phyloP scores from a whole-genome alignment of 2,329 filamentous ascomycete genomes.

The Ceratocystis cubensis region DNA sequence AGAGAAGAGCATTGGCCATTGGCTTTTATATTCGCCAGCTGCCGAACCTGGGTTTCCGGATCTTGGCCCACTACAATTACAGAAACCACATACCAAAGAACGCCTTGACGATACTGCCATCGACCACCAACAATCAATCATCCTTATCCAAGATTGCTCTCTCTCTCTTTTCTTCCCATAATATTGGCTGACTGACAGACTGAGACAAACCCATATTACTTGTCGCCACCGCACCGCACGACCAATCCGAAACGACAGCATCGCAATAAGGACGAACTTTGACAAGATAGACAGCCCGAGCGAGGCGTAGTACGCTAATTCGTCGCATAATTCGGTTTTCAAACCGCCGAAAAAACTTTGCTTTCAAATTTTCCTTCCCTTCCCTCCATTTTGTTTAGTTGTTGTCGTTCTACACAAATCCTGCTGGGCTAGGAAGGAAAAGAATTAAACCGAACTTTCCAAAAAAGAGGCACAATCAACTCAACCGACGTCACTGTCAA shows the following conservation, averaged over 20 bases:
- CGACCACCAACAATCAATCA: too few species aligned
- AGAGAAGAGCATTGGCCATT: too few species aligned
- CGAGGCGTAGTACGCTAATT: background rate
- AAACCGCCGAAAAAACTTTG: background rate
- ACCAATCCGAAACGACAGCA: background rate
- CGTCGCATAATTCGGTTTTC: background rate
- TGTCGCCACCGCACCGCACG: background rate
- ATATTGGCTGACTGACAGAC: background rate
- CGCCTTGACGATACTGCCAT: too few species aligned
- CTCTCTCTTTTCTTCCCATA: background rate
- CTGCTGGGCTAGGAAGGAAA: background rate
- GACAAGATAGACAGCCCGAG: background rate
- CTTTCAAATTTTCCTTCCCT: background rate
- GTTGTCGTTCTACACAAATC: background rate
- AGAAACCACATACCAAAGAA: too few species aligned
- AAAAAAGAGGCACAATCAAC: background rate
- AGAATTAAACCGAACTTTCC: too few species aligned
- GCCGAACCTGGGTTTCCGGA: background rate
- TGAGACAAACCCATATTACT: background rate
- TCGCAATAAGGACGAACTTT: background rate
- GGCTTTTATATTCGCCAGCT: background rate
- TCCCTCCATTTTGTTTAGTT: background rate
- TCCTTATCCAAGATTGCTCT: too few species aligned
- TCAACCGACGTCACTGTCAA: background rate
- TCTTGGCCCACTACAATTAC: too few species aligned